Evolutionary conservation across 1,284 basidiomycete species (phyloP).

Genomic region (Malassezia restricta): DNA sequence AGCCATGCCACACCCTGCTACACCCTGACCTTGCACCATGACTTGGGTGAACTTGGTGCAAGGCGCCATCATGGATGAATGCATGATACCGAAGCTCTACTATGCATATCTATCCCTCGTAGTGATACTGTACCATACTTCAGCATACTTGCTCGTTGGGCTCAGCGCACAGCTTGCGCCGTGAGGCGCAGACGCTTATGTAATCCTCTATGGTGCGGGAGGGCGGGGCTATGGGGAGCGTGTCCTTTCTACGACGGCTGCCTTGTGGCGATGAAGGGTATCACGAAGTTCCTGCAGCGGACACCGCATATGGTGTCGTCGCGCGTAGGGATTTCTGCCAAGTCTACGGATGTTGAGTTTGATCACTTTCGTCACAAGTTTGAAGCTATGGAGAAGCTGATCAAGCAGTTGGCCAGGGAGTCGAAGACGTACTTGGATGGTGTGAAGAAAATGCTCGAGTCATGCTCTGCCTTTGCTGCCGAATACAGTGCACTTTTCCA

Average conservation of each 20-base stretch:
- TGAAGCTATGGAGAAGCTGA: constrained; percentile 61
- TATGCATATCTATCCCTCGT: no score
- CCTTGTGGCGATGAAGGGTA: constrained; percentile 23
- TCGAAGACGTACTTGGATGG: constrained; percentile 69
- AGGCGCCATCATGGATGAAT: no score
- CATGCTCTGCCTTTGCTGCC: constrained; percentile 62
- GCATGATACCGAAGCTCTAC: no score
- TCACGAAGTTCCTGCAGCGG: constrained; percentile 36
- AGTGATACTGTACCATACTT: no score
- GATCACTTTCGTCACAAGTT: constrained; percentile 52
- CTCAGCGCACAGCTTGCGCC: no score
- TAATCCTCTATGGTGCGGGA: no score
- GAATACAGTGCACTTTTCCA: constrained; percentile 59
- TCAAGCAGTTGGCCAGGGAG: constrained; percentile 84
- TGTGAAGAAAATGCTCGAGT: constrained; percentile 56
- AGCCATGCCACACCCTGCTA: background rate
- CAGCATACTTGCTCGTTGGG: no score
- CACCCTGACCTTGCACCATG: no score
- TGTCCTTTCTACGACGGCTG: no score
- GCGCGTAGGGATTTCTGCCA: constrained; percentile 38
- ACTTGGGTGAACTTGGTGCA: no score
- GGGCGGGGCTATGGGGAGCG: no score
- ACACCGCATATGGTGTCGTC: constrained; percentile 43
- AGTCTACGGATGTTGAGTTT: constrained; percentile 39
- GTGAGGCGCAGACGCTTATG: no score